Base-by-base conservation (phyloP, 768 basidiomycete species). In the Amanita brunnescens region DNA sequence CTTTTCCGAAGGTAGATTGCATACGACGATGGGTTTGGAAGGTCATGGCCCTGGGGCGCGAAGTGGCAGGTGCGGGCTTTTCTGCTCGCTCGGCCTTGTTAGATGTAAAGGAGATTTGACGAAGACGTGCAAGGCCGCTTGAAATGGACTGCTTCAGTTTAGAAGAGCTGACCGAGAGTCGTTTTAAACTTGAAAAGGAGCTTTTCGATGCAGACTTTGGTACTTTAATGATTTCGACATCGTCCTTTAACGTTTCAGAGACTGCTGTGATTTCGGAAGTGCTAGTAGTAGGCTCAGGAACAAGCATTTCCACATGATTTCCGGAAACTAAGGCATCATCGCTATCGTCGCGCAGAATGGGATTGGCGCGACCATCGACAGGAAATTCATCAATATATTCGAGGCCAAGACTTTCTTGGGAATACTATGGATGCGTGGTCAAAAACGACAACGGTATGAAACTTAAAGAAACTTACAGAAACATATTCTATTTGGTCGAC, bases 321-420 rank as follows among this genome's bases (percentile, higher is more conserved):
- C 23, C 23, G 3, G 21, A n/a, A 35, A 26, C 9, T 1, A 14
- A 21, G 5, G 13, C 33, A 10, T 38, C 24, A 9, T 16, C 21
- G 13, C 30, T 16, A 9, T 20, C 20, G 24, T 48, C 35, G 10
- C 47, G 47, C 24, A 48, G 16, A 26, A 39, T 33, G 24, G 47
- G 47, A 18, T 48, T 48, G 16, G 13, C 23, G 7, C 47, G 33
- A 16, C 47, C 47, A 30, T 48, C 35, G 13, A 24, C 3, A 12
- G 47, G 47, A 38, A 35, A 14, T 16, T 48, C 47, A 9, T 48
- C 35, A 16, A 39, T 38, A 23, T 48, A 48, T 26, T 48, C 47
- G 9, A 48, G 37, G 16, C 47, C 35, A 37, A 35, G 47, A 14
- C 23, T 47, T 34, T 47, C 33, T 47, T 35, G 20, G 45, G 45